Percentiles rank a stretch among this genome's conserved stretches.
Evolutionary conservation across 257 asterid species (phyloP).

Genomic region (Verbascum thapsus): DNA sequence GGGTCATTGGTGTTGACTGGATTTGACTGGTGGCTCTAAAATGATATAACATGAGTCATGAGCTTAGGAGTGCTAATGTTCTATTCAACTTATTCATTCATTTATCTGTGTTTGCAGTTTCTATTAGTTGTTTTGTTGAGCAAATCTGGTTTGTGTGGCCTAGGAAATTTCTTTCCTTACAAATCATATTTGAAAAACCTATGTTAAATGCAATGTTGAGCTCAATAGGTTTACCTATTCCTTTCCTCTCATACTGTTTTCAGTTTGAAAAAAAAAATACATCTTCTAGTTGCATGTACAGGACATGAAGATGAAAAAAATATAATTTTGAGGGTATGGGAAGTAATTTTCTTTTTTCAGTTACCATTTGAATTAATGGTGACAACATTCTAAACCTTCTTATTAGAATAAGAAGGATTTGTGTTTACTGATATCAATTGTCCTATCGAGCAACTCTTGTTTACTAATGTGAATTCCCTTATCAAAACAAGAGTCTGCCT

Average conservation of each 20-base stretch:
- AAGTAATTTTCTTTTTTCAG: conserved; percentile 14
- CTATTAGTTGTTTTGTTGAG: neutral
- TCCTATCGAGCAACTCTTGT: conserved; percentile 3
- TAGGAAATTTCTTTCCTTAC: conserved; percentile 3
- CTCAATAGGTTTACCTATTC: neutral
- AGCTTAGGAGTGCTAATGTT: neutral
- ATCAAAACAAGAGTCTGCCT: conserved; percentile 2
- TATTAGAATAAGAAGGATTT: conserved; percentile 13
- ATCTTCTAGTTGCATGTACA: neutral
- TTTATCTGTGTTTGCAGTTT: neutral
- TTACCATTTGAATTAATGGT: neutral
- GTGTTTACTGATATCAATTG: conserved; percentile 5
- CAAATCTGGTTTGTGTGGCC: conserved; percentile 4
- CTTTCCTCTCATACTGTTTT: conserved; percentile 9
- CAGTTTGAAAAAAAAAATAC: neutral
- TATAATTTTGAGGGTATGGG: neutral
- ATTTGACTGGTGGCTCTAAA: conserved; percentile 8
- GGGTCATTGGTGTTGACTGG: neutral
- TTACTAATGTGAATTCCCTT: neutral
- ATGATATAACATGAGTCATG: neutral
- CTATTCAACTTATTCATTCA: neutral
- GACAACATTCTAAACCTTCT: neutral
- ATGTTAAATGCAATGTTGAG: neutral
- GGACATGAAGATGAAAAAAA: conserved; percentile 13
- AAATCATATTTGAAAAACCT: conserved; percentile 11